phyloP scores from a whole-genome alignment of 768 basidiomycete genomes.

The Suillus variegatus region DNA sequence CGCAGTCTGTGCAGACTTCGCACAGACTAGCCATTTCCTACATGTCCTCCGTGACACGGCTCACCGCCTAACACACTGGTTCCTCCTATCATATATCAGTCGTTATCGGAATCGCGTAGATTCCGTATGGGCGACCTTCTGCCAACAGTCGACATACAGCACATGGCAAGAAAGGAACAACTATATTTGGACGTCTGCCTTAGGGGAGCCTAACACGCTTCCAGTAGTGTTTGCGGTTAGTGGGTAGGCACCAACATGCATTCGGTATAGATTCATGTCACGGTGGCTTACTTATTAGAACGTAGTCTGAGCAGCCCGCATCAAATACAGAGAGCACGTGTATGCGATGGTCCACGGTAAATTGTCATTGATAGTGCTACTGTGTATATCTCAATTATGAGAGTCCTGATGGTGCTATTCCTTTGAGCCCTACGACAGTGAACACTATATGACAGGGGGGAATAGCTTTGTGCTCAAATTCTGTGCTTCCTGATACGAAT shows the following conservation, averaged over 20 bases:
- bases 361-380: not conserved
- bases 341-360: not conserved
- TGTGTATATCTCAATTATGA: not conserved
- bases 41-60: no score
- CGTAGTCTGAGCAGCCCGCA: not conserved
- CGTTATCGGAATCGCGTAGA: not conserved
- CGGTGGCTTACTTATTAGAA: not conserved
- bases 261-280: not conserved
- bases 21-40: no score
- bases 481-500: constrained; percentile 20
- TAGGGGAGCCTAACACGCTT: not conserved
- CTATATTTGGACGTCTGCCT: not conserved
- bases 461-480: constrained; percentile 22
- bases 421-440: no score
- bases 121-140: not conserved
- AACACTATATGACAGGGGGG: constrained; percentile 10
- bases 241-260: not conserved
- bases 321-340: not conserved
- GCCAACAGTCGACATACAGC: not conserved
- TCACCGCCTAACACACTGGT: not conserved
- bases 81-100: not conserved
- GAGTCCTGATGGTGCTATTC: not conserved
- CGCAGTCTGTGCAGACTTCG: no score
- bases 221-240: no score
- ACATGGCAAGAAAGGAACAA: not conserved